Percentiles rank a stretch among this genome's conserved stretches.
Conservation (phyloP, 2,329 filamentous ascomycete species). For the Colletotrichum australisinense region DNA sequence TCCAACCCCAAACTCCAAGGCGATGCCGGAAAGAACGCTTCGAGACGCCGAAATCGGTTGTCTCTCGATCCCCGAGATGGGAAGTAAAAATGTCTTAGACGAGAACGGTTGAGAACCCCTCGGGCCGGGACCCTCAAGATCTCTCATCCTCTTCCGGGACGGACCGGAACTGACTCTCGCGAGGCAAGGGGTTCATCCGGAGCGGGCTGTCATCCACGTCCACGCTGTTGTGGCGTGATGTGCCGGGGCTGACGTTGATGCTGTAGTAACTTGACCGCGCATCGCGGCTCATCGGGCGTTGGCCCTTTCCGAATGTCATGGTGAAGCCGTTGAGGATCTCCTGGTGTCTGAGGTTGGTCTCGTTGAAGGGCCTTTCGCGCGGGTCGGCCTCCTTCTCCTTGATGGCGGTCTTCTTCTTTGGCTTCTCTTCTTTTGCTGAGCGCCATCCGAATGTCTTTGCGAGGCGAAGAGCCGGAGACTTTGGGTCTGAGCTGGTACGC, state of each 20-base stretch:
- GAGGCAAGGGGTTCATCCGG: conserved; percentile 19
- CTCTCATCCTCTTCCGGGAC: conserved; percentile 30
- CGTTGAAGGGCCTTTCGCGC: conserved; percentile 57
- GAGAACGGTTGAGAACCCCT: background rate
- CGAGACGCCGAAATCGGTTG: background rate
- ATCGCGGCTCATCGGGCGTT: conserved; percentile 17
- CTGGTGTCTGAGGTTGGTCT: conserved; percentile 58
- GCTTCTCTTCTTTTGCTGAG: conserved; percentile 43
- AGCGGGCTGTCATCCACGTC: conserved; percentile 41
- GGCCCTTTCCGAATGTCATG: conserved; percentile 54
- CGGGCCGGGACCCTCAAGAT: background rate
- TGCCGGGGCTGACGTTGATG: conserved; percentile 55
- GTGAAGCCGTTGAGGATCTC: conserved; percentile 58
- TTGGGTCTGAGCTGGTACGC: conserved; percentile 41
- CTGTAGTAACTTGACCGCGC: conserved; percentile 28
- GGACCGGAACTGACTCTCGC: conserved; percentile 10
- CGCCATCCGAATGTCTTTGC: conserved; percentile 37
- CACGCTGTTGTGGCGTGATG: conserved; percentile 52
- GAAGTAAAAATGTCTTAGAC: background rate
- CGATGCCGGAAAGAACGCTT: conserved; percentile 10
- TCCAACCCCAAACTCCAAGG: conserved; percentile 7
- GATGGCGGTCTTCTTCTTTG: conserved; percentile 40
- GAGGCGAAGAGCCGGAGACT: conserved; percentile 30
- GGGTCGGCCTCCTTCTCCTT: conserved; percentile 47
- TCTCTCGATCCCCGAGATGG: background rate